Evolutionary conservation across 257 asterid species (phyloP).

Genomic region (Nicotiana otophora): DNA sequence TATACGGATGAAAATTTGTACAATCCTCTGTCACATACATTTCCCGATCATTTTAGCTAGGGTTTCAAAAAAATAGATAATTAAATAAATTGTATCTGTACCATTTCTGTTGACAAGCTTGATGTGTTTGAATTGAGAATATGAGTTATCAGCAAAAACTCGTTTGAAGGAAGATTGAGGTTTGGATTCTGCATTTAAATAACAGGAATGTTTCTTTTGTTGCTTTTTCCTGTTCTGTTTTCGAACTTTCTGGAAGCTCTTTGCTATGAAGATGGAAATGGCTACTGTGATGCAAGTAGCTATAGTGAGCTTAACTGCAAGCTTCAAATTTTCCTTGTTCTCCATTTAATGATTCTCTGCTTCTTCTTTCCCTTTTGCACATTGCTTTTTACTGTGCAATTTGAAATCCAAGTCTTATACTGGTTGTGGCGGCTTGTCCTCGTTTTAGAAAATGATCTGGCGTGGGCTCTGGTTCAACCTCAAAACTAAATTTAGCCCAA

Average conservation of each 20-base stretch:
- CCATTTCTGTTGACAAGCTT: conserved; percentile 36
- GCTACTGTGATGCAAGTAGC: conserved; percentile 47
- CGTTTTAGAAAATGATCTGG: not conserved
- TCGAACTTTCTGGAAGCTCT: conserved; percentile 19
- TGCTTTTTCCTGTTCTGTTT: conserved; percentile 17
- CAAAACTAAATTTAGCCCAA: not conserved
- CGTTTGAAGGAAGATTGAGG: conserved; percentile 71
- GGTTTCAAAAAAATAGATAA: not conserved
- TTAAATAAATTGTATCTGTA: conserved; percentile 7
- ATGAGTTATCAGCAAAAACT: conserved; percentile 73
- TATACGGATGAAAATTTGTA: conserved; percentile 68
- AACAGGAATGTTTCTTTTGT: conserved; percentile 29
- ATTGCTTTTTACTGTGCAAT: not conserved
- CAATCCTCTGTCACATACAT: conserved; percentile 36
- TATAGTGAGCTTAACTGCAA: conserved; percentile 38
- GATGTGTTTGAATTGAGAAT: conserved; percentile 76
- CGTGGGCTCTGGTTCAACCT: not conserved
- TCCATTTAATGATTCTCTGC: conserved; percentile 20
- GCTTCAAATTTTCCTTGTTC: conserved; percentile 26
- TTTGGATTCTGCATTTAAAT: conserved; percentile 53
- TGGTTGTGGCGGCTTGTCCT: not conserved
- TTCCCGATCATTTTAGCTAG: not conserved
- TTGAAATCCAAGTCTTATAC: not conserved
- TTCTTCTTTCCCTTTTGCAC: not conserved
- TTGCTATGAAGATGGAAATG: conserved; percentile 42